Evolutionary conservation across 352 stramenopile genomes (phyloP), one percentile per base, ranked within the genome.

Genomic region (Globisporangium okanoganense): DNA sequence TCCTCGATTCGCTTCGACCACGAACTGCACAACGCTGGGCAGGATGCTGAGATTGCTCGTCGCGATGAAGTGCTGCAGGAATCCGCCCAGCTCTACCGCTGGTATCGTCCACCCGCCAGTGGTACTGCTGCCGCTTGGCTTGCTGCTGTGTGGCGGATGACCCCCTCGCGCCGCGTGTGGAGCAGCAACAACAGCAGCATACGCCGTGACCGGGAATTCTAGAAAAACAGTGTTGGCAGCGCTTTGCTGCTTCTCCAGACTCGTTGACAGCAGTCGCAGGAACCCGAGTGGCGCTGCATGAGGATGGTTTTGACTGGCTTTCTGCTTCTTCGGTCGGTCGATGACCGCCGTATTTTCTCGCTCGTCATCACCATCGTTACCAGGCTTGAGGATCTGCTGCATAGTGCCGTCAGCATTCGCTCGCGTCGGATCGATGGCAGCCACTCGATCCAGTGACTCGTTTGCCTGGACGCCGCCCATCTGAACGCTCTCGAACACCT

Each of bases 81-180:
- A 80, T 3, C 3, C 47, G 7, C 59, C 18, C 0, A 80, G 36
- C 0, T 62, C 48, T 4, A 64, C 50, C 24, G 47, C 38, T 29
- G 64, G 40, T 33, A 82, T 74, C 33, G 58, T 65, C 72, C 71
- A 82, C 25, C 60, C 65, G 14, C 31, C 36, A n/a, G 13, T n/a
- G n/a, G n/a, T 25, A 5, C 6, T 16, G 10, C 22, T 41, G 16
- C 4, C 40, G 8, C 27, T 51, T 16, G 25, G 20, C 13, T 51
- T 29, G 27, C 8, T 36, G 41, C 27, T 31, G 10, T 51, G 53
- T 20, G 41, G n/a, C 6, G 35, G 36, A 35, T 53, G 36, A 2
- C 24, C 10, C 14, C 40, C 16, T 55, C 20, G 49, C 13, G 58
- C 29, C 3, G 27, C 14, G 24, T 54, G 24, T 50, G 56, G 10